Conservation (phyloP, 2,329 filamentous ascomycete genomes). For the Pseudocercospora fijiensis region DNA sequence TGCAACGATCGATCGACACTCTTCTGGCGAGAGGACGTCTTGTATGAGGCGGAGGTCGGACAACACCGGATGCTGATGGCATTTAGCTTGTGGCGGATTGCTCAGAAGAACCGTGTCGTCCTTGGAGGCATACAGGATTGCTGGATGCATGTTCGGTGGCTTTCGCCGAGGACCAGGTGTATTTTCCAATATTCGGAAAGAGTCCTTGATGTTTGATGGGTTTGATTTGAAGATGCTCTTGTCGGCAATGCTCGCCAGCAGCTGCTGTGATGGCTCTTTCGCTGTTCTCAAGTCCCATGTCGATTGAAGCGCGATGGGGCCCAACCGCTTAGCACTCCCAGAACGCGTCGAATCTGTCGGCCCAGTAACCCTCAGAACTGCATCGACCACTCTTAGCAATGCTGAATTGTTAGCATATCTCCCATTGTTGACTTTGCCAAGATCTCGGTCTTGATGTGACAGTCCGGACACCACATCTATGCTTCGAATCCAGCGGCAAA, state of each 20-base stretch:
- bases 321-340: conserved; percentile 17
- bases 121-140: conserved; percentile 62
- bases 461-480: conserved; percentile 67
- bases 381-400: conserved; percentile 61
- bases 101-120: conserved; percentile 57
- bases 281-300: conserved; percentile 60
- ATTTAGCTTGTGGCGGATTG: conserved; percentile 49
- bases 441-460: conserved; percentile 54
- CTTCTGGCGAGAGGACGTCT: conserved; percentile 59
- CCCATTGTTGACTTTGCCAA: conserved; percentile 35
- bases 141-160: conserved; percentile 66
- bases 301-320: conserved; percentile 58
- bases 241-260: conserved; percentile 61
- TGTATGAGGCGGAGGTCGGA: conserved; percentile 61
- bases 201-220: conserved; percentile 41
- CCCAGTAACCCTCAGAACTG: conserved; percentile 63
- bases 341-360: conserved; percentile 52
- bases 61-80: conserved; percentile 61
- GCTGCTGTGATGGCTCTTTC: conserved; percentile 42
- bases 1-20: conserved; percentile 66
- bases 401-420: conserved; percentile 54
- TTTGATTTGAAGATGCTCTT: conserved; percentile 52
- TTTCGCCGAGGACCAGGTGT: conserved; percentile 61
- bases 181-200: conserved; percentile 61
- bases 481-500: conserved; percentile 71